Percentiles rank a stretch among this genome's conserved stretches.
phyloP scores from a whole-genome alignment of 306 rosid species.

The Calophaca sinica region DNA sequence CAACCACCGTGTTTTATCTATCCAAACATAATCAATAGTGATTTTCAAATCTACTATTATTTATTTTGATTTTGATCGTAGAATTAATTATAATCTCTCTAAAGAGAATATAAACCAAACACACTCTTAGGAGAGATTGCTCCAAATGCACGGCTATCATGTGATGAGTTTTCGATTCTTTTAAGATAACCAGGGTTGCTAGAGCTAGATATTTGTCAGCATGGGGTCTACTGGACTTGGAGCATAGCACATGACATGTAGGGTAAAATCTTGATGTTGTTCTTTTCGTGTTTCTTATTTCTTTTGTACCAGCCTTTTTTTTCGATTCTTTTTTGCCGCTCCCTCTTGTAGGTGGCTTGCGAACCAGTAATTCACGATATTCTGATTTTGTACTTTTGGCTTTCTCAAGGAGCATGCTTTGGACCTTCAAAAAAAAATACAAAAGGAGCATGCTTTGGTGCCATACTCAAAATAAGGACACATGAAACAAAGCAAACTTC shows the following conservation, averaged over 20 bases:
- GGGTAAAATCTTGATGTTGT: conserved; percentile 7
- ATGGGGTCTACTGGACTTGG: neutral
- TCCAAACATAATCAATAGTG: too few relatives aligned
- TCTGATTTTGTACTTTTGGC: conserved; percentile 16
- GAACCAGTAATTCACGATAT: conserved; percentile 3
- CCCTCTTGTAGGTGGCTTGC: neutral
- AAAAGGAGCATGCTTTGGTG: neutral
- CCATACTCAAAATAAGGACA: neutral
- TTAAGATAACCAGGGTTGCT: neutral
- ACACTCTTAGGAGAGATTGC: too few relatives aligned
- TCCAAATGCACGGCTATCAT: too few relatives aligned
- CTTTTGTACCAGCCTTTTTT: neutral
- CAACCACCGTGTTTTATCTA: too few relatives aligned
- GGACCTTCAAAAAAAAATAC: too few relatives aligned
- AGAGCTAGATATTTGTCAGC: conserved; percentile 26
- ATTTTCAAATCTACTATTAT: too few relatives aligned
- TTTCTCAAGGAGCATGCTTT: neutral
- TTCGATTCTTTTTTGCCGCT: neutral
- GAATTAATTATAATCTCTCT: too few relatives aligned
- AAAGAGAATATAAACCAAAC: too few relatives aligned
- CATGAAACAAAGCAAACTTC: too few relatives aligned
- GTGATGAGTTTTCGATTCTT: too few relatives aligned
- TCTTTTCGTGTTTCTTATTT: neutral
- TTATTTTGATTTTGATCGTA: too few relatives aligned
- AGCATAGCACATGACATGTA: conserved; percentile 13